phyloP scores from a whole-genome alignment of 257 asterid genomes.

The Jacaranda copaia region DNA sequence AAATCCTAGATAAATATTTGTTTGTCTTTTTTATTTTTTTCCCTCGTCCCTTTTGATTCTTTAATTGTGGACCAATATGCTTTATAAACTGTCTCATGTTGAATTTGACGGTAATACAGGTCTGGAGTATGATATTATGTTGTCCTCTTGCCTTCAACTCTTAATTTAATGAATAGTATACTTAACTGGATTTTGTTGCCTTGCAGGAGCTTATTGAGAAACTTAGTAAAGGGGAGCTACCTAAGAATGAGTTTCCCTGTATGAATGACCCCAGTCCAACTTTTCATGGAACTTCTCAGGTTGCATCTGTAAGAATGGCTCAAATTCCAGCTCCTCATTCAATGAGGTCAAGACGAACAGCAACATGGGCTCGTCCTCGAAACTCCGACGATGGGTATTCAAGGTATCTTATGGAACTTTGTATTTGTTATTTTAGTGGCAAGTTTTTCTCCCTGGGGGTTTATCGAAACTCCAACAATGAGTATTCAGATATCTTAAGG shows the following conservation, averaged over 20 bases:
- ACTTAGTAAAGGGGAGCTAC: slow-evolving; percentile 83
- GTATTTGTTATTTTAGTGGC: slow-evolving; percentile 24
- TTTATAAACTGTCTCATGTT: slow-evolving; percentile 6
- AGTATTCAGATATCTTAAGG: no score
- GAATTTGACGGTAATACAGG: slow-evolving; percentile 23
- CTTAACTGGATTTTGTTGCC: slow-evolving; percentile 30
- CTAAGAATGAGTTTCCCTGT: slow-evolving; percentile 89
- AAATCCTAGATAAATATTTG: no score
- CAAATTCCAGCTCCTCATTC: slow-evolving; percentile 82
- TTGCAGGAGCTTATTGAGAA: slow-evolving; percentile 90
- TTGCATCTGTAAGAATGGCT: slow-evolving; percentile 60
- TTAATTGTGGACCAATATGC: background rate
- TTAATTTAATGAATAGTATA: background rate
- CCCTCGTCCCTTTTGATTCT: background rate
- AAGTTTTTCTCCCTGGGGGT: background rate
- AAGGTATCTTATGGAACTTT: slow-evolving; percentile 56
- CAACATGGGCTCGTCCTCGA: slow-evolving; percentile 99
- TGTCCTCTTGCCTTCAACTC: background rate
- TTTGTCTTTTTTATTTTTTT: background rate
- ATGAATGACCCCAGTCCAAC: slow-evolving; percentile 97
- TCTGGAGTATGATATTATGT: slow-evolving; percentile 12
- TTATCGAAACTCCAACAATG: no score
- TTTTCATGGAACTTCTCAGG: slow-evolving; percentile 68
- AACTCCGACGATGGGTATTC: slow-evolving; percentile 98
- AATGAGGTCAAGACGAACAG: slow-evolving; percentile 91